Evolutionary conservation across 345 rosid species (phyloP), one percentile per base, ranked within the genome.

Genomic region (Streptanthus diversifolius): DNA sequence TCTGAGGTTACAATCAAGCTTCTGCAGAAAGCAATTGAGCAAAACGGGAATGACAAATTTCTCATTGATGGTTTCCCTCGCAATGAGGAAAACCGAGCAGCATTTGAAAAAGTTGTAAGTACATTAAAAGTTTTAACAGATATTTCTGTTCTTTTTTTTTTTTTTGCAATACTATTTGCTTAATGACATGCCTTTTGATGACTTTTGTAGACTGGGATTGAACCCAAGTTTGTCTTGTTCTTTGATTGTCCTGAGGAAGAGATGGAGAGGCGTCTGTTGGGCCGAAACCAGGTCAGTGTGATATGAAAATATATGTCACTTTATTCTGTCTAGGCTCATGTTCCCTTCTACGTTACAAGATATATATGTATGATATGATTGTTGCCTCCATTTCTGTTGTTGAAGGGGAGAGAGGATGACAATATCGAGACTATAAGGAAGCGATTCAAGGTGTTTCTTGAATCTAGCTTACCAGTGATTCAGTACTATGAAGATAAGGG

Each of bases 41-140:
- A 80, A 51, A 81, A 70, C 24, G 83, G 82, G 14, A 90, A 88
- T 51, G 83, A 87, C 70, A 92, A 83, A 53, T 88, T 88, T 64
- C 83, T 92, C 56, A 87, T 90, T 63, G 96, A 90, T 82, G 98
- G 93, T 8, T 92, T 92, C 78, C 98, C 97, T 77, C 85, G 97
- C 9, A 85, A 92, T 71, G 98, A 92, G 83, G 93, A 88, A 74
- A 92, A 90, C 79, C 89, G 90, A 44, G 86, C 87, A 7, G 91
- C 95, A 32, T 92, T 90, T 81, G 97, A 88, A 64, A 82, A 60
- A 65, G 86, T 83, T 70, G 97, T 87, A 81, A 87, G 91, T 71
- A 59, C 51, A 27, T 25, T 15, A 8, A 12, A 29, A 2, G 8
- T 36, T 19, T 36, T 1, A 25, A 27, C 19, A 27, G 12, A 29